phyloP scores from a whole-genome alignment of 176 grass and related monocot genomes.

The Aegilops speltoides region DNA sequence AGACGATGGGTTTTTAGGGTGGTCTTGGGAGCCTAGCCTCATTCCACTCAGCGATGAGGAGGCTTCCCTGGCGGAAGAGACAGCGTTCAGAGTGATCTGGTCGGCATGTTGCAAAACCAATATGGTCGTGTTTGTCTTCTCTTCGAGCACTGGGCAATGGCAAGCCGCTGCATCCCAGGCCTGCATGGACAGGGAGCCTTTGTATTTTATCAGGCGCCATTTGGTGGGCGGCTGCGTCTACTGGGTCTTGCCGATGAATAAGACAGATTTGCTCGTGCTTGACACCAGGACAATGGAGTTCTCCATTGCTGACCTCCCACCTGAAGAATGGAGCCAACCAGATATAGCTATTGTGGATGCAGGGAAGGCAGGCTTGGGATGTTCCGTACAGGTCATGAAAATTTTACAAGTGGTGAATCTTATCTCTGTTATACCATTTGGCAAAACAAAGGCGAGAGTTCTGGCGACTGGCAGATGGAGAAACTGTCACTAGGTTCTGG shows the following conservation, averaged over 20 bases:
- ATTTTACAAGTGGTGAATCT: background rate
- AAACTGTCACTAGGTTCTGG: slow-evolving; percentile 30
- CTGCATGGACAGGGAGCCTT: background rate
- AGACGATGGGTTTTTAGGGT: too few relatives aligned
- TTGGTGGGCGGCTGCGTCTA: background rate
- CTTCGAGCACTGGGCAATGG: too few relatives aligned
- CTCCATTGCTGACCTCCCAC: too few relatives aligned
- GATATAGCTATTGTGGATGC: background rate
- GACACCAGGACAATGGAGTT: too few relatives aligned
- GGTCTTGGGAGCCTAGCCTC: background rate
- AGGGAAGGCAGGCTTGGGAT: background rate
- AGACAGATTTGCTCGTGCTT: background rate
- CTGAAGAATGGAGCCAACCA: too few relatives aligned
- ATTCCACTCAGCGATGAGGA: background rate
- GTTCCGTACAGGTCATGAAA: background rate
- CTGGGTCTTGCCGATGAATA: background rate
- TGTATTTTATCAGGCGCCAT: too few relatives aligned
- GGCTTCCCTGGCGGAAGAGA: background rate
- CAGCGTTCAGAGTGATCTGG: background rate
- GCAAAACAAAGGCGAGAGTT: background rate
- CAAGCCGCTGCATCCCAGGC: background rate
- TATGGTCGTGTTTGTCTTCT: too few relatives aligned
- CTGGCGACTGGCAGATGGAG: slow-evolving; percentile 4
- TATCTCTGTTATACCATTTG: slow-evolving; percentile 6
- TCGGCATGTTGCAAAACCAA: too few relatives aligned